These are phyloP conservation scores for Juncus inflexus DNA, from an alignment of 176 grass and related monocot species.

Conservation along the genomic window DNA sequence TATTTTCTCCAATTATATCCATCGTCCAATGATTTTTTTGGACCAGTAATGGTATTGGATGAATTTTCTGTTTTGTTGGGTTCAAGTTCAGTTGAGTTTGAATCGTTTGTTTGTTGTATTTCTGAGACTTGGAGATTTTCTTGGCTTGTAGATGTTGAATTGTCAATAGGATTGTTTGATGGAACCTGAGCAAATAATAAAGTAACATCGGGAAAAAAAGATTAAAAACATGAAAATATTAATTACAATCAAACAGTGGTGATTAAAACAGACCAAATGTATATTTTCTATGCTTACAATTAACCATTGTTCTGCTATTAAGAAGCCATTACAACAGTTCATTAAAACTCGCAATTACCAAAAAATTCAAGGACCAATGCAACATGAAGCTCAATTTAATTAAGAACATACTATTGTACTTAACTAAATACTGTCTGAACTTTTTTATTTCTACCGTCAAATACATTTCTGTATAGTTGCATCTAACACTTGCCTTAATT, in stretches of 20 bases:
- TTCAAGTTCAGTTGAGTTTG: slow-evolving; percentile 7
- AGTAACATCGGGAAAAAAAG: neutral
- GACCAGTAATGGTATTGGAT: slow-evolving; percentile 7
- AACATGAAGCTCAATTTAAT: too few relatives aligned
- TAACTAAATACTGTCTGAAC: too few relatives aligned
- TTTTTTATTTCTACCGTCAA: too few relatives aligned
- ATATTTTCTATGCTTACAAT: too few relatives aligned
- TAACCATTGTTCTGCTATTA: too few relatives aligned
- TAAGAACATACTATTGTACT: too few relatives aligned
- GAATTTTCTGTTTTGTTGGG: slow-evolving; percentile 15
- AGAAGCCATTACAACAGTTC: too few relatives aligned
- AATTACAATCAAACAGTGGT: too few relatives aligned
- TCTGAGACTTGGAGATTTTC: slow-evolving; percentile 12
- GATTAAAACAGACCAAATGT: too few relatives aligned
- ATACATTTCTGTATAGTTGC: too few relatives aligned
- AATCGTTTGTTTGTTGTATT: slow-evolving; percentile 11
- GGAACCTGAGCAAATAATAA: slow-evolving; percentile 19
- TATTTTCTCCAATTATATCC: slow-evolving; percentile 98
- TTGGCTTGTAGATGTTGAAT: slow-evolving; percentile 10
- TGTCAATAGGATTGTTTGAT: slow-evolving; percentile 9
- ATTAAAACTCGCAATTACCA: too few relatives aligned
- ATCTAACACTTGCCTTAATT: neutral
- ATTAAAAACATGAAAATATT: neutral
- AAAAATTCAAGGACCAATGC: too few relatives aligned
- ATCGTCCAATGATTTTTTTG: slow-evolving; percentile 52